Evolutionary conservation across 208 protist genomes (phyloP).

Genomic region (Strigomonas culicis): DNA sequence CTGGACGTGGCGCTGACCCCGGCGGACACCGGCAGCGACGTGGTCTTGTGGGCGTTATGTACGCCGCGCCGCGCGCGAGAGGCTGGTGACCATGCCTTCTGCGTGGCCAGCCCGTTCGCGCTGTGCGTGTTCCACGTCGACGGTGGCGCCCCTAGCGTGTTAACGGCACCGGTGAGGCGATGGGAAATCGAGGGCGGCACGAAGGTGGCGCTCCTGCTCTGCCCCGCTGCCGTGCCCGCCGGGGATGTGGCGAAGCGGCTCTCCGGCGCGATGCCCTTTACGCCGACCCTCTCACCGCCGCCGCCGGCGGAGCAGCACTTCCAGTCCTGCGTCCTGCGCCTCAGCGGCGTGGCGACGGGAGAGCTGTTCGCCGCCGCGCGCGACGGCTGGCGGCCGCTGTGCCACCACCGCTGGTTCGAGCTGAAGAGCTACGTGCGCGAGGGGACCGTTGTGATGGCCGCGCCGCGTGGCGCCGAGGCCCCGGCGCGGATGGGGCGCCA

Average conservation of each 20-base stretch:
- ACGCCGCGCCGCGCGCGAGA: background rate
- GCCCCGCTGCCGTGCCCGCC: background rate
- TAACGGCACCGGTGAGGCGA: constrained; percentile 13
- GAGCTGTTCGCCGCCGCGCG: constrained; percentile 10
- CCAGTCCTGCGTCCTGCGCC: constrained; percentile 5
- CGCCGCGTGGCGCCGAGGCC: background rate
- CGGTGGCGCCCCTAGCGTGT: background rate
- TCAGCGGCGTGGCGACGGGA: constrained; percentile 12
- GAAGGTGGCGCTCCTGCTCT: constrained; percentile 17
- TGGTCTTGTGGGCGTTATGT: constrained; percentile 1
- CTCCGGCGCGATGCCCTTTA: background rate
- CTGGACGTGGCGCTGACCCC: too few species aligned
- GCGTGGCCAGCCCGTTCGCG: constrained; percentile 6
- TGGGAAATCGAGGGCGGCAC: constrained; percentile 31
- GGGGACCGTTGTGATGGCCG: constrained; percentile 23
- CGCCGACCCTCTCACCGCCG: background rate
- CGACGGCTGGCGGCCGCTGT: constrained; percentile 44
- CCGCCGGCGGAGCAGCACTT: background rate
- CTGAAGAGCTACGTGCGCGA: constrained; percentile 44
- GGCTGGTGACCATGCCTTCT: constrained; percentile 8
- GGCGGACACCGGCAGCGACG: too few species aligned
- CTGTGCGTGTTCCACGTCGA: background rate
- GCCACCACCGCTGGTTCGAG: constrained; percentile 67
- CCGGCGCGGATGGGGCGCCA: constrained; percentile 18
- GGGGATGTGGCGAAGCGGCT: constrained; percentile 3